These are phyloP conservation scores for Dryas octopetala DNA, from an alignment of 306 rosid genomes.

Conservation along the genomic window DNA sequence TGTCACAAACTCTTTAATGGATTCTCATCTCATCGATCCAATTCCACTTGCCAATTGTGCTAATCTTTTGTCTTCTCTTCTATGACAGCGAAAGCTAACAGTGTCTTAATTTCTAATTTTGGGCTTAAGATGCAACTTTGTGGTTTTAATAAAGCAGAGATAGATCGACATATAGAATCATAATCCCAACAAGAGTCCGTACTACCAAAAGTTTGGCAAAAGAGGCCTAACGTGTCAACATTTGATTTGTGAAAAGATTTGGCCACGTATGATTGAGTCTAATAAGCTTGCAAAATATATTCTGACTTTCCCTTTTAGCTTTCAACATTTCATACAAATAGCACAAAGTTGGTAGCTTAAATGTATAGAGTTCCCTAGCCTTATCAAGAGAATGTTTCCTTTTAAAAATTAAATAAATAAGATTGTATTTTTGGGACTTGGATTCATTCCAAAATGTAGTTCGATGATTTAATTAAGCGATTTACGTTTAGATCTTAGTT, in stretches of 20 bases:
- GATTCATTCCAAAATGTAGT: no score
- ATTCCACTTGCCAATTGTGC: constrained; percentile 32
- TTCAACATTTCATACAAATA: no score
- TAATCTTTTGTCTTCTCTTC: constrained; percentile 5
- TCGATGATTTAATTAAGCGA: no score
- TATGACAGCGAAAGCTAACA: constrained; percentile 14
- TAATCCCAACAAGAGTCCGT: constrained; percentile 6
- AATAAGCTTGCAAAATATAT: no score
- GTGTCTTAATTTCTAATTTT: constrained; percentile 29
- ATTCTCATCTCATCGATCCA: background rate
- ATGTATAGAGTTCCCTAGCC: no score
- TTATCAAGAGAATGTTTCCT: no score
- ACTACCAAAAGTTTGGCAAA: background rate
- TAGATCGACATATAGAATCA: background rate
- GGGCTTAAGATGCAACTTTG: constrained; percentile 21
- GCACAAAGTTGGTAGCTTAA: no score
- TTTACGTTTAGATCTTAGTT: no score
- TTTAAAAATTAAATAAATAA: no score
- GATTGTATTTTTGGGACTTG: no score
- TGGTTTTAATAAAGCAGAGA: constrained; percentile 18
- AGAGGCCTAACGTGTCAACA: constrained; percentile 10
- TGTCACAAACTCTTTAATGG: constrained; percentile 15
- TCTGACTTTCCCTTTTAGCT: no score
- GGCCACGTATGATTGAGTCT: no score
- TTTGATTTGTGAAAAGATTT: constrained; percentile 22